A percentile compares a stretch with the other conserved stretches of the same genome.
Conservation (phyloP, 305 asterid genomes). For the Fraxinus sp. region DNA sequence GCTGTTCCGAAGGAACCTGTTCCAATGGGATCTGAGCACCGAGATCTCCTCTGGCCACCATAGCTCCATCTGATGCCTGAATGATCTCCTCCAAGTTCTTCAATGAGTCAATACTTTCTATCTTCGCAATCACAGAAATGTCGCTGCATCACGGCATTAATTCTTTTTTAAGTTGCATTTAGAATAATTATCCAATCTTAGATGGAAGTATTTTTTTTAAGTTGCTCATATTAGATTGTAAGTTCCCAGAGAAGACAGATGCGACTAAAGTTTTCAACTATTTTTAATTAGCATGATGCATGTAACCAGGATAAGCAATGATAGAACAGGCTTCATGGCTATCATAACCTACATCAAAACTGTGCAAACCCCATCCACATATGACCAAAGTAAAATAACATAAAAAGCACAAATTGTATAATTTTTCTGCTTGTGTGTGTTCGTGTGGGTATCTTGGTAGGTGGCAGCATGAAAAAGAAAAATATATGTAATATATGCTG, state of each 20-base stretch:
- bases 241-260: background rate
- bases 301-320: background rate
- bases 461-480: background rate
- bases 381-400: background rate
- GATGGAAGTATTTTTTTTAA: background rate
- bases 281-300: background rate
- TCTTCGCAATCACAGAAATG: conserved; percentile 81
- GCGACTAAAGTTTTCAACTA: background rate
- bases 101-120: conserved; percentile 93
- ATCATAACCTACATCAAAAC: background rate
- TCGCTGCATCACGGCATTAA: conserved; percentile 55
- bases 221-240: background rate
- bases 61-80: conserved; percentile 87
- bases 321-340: background rate
- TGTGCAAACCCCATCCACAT: background rate
- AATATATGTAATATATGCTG: background rate
- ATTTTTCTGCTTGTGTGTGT: background rate
- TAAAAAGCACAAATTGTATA: background rate
- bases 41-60: conserved; percentile 99
- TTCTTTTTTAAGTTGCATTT: conserved; percentile 7
- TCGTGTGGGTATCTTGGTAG: background rate
- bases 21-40: conserved; percentile 99
- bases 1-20: conserved; percentile 97
- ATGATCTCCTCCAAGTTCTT: conserved; percentile 91
- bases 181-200: background rate